phyloP scores from a whole-genome alignment of 768 basidiomycete genomes.

The Boletus eberwhitei region DNA sequence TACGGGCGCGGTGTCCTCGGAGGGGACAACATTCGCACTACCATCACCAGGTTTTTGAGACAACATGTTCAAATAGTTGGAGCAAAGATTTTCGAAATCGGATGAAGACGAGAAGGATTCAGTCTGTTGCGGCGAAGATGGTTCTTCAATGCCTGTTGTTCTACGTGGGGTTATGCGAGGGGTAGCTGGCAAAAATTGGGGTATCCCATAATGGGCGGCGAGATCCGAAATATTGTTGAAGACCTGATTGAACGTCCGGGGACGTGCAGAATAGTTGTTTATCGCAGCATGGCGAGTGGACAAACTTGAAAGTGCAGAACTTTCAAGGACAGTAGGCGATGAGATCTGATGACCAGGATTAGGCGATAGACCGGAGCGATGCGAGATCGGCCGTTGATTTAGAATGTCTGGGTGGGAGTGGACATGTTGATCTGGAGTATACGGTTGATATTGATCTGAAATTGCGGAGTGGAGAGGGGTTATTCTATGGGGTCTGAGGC shows the following conservation, averaged over 20 bases:
- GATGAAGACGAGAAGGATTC: conserved; percentile 27
- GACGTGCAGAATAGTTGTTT: conserved; percentile 55
- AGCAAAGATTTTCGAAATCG: conserved; percentile 47
- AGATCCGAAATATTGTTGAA: conserved; percentile 65
- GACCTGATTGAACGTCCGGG: conserved; percentile 62
- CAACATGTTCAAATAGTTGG: conserved; percentile 71
- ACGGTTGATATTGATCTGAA: conserved; percentile 41
- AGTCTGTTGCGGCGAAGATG: conserved; percentile 24
- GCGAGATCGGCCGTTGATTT: conserved; percentile 45
- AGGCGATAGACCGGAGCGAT: conserved; percentile 35
- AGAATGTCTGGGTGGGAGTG: conserved; percentile 34
- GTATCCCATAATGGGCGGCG: conserved; percentile 77
- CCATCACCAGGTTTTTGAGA: conserved; percentile 44
- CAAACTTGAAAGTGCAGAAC: conserved; percentile 50
- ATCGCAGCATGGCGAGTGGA: conserved; percentile 54
- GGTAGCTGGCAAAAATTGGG: conserved; percentile 63
- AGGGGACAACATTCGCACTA: conserved; percentile 32
- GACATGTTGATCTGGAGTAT: conserved; percentile 44
- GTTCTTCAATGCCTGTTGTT: conserved; percentile 34
- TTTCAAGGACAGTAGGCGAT: conserved; percentile 44
- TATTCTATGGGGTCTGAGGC: conserved; percentile 23
- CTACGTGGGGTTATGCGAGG: conserved; percentile 56
- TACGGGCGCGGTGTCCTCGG: conserved; percentile 26
- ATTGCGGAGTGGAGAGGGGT: conserved; percentile 41
- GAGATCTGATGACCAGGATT: conserved; percentile 39